Evolutionary conservation across 2,329 filamentous ascomycete genomes (phyloP).

Genomic region (Knufia petricola): DNA sequence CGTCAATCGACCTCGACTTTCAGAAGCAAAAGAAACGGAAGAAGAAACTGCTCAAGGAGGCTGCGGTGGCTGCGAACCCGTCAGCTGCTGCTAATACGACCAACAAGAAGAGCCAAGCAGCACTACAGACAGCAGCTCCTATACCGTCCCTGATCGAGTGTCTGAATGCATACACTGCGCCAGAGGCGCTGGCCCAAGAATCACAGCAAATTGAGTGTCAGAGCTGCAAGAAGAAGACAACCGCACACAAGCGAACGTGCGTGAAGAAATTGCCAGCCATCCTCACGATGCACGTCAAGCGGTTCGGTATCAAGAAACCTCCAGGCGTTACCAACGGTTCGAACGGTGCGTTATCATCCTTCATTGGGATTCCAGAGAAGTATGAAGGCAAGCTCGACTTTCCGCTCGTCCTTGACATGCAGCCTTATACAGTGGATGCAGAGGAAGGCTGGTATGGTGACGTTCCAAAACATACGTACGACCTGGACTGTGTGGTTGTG

Average conservation of each 20-base stretch:
- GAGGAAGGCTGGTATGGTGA: slow-evolving; percentile 21
- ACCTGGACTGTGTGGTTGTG: slow-evolving; percentile 80
- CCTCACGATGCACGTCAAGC: slow-evolving; percentile 81
- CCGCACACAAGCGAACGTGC: slow-evolving; percentile 72
- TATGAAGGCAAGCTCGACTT: slow-evolving; percentile 81
- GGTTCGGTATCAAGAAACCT: slow-evolving; percentile 22
- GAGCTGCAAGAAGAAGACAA: slow-evolving; percentile 60
- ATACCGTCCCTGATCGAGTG: slow-evolving; percentile 59
- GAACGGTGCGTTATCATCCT: neutral
- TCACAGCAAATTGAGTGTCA: slow-evolving; percentile 66
- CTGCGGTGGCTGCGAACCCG: slow-evolving; percentile 7
- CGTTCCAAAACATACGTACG: slow-evolving; percentile 51
- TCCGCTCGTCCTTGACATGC: slow-evolving; percentile 77
- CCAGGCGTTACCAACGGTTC: slow-evolving; percentile 1
- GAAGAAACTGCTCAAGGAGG: slow-evolving; percentile 18
- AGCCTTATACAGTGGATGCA: slow-evolving; percentile 71
- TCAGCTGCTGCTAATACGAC: slow-evolving; percentile 2
- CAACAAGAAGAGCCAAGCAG: slow-evolving; percentile 7
- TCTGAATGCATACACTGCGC: slow-evolving; percentile 76
- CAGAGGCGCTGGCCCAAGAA: slow-evolving; percentile 63
- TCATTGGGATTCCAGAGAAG: slow-evolving; percentile 47
- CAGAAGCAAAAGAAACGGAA: slow-evolving; percentile 54
- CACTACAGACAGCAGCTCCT: slow-evolving; percentile 5
- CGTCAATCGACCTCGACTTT: slow-evolving; percentile 83
- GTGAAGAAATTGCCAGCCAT: slow-evolving; percentile 82